These are phyloP conservation scores for Termitomyces bulborhizus DNA, from an alignment of 768 basidiomycete genomes.

Conservation along the genomic window DNA sequence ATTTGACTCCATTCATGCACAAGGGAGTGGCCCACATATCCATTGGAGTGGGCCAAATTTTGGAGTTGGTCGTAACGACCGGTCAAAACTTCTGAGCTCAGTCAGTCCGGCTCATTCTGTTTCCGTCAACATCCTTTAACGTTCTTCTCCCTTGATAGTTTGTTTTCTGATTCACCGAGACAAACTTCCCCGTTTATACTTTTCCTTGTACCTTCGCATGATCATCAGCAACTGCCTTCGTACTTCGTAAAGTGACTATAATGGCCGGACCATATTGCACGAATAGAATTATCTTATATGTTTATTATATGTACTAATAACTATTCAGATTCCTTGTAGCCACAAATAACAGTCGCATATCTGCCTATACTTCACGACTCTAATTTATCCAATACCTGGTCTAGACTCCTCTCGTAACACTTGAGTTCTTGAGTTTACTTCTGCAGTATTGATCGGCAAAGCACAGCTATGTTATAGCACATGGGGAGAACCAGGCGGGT, in stretches of 20 bases:
- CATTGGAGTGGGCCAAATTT: conserved; percentile 23
- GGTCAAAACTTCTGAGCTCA: conserved; percentile 24
- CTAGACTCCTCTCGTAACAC: background rate
- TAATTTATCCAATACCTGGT: background rate
- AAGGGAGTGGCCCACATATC: conserved; percentile 21
- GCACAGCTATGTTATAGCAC: background rate
- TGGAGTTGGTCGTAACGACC: conserved; percentile 22
- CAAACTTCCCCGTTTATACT: background rate
- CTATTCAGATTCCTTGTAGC: conserved; percentile 6
- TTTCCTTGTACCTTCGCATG: background rate
- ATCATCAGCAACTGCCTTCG: background rate
- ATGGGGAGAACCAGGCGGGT: background rate
- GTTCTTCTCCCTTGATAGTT: conserved; percentile 12
- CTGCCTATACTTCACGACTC: background rate
- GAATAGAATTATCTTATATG: conserved; percentile 10
- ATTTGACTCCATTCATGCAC: conserved; percentile 22
- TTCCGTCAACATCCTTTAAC: background rate
- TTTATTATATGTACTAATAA: conserved; percentile 6
- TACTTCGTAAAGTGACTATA: conserved; percentile 3
- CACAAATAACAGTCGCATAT: background rate
- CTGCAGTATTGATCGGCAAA: background rate
- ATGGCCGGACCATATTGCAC: conserved; percentile 13
- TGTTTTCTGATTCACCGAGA: conserved; percentile 11
- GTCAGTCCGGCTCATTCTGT: conserved; percentile 21
- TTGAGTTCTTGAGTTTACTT: background rate